Percentiles rank a stretch among this genome's conserved stretches.
Evolutionary conservation across 2,329 filamentous ascomycete genomes (phyloP).

Genomic region (Zymoseptoria ardabiliae): DNA sequence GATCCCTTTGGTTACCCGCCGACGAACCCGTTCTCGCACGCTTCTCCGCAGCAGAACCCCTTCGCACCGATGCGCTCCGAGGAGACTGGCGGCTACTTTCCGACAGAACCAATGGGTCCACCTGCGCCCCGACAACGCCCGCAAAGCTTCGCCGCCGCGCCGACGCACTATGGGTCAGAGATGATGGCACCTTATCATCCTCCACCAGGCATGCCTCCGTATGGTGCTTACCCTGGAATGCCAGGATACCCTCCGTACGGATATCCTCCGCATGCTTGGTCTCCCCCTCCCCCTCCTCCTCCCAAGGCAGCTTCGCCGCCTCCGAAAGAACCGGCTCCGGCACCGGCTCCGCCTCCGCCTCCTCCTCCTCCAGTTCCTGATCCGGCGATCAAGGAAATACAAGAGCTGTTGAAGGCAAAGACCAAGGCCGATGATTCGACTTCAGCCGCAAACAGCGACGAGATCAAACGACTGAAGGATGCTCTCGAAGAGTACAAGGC

Average conservation of each 20-base stretch:
- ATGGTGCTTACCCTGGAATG: conserved; percentile 13
- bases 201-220: conserved; percentile 15
- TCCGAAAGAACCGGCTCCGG: conserved; percentile 3
- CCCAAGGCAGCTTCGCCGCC: conserved; percentile 24
- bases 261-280: conserved; percentile 12
- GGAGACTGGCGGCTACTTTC: conserved; percentile 32
- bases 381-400: conserved; percentile 17
- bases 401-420: conserved; percentile 18
- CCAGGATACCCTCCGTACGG: conserved; percentile 16
- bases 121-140: conserved; percentile 21
- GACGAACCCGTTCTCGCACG: conserved; percentile 33
- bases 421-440: conserved; percentile 12
- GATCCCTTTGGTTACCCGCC: conserved; percentile 34
- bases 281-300: conserved; percentile 13
- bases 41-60: conserved; percentile 27
- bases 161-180: conserved; percentile 23
- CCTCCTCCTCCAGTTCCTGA: conserved; percentile 12
- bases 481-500: conserved; percentile 38
- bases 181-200: conserved; percentile 22
- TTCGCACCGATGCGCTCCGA: conserved; percentile 29
- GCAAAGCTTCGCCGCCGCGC: conserved; percentile 24
- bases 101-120: conserved; percentile 17
- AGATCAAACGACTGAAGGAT: conserved; percentile 31
- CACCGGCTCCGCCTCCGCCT: conserved; percentile 10
- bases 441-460: conserved; percentile 18